Evolutionary conservation across 2,329 filamentous ascomycete species (phyloP).

Genomic region (Paecilomyces formosus): DNA sequence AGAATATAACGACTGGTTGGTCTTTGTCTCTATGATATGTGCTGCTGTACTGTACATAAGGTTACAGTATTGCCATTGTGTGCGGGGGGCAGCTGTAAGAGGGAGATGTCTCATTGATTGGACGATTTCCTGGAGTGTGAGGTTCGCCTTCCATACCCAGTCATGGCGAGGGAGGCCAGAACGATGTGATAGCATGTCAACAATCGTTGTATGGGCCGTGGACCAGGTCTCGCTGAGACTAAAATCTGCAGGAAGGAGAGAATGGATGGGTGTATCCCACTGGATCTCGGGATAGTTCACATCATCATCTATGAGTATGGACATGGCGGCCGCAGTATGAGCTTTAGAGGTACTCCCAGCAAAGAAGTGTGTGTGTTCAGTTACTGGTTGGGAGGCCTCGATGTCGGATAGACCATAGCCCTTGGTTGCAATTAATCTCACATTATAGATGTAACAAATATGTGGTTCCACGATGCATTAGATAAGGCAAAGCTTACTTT

Average conservation of each 20-base stretch:
- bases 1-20: slow-evolving; percentile 21
- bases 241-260: slow-evolving; percentile 19
- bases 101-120: slow-evolving; percentile 38
- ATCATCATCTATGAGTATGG: slow-evolving; percentile 28
- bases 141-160: slow-evolving; percentile 14
- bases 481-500: slow-evolving; percentile 1
- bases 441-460: neutral
- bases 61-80: slow-evolving; percentile 45
- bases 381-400: slow-evolving; percentile 26
- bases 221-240: slow-evolving; percentile 22
- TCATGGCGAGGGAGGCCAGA: slow-evolving; percentile 23
- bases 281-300: slow-evolving; percentile 16
- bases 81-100: slow-evolving; percentile 33
- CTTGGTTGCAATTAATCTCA: slow-evolving; percentile 12
- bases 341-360: slow-evolving; percentile 50
- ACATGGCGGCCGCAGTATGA: slow-evolving; percentile 44
- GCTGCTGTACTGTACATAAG: slow-evolving; percentile 44
- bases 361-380: slow-evolving; percentile 46
- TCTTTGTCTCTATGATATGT: slow-evolving; percentile 40
- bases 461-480: neutral
- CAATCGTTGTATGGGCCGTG: slow-evolving; percentile 19
- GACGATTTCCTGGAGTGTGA: slow-evolving; percentile 28
- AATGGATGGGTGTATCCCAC: slow-evolving; percentile 9
- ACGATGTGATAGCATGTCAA: slow-evolving; percentile 27
- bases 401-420: slow-evolving; percentile 32